Evolutionary conservation across 2,329 filamentous ascomycete species (phyloP).

Genomic region (Septoria linicola): DNA sequence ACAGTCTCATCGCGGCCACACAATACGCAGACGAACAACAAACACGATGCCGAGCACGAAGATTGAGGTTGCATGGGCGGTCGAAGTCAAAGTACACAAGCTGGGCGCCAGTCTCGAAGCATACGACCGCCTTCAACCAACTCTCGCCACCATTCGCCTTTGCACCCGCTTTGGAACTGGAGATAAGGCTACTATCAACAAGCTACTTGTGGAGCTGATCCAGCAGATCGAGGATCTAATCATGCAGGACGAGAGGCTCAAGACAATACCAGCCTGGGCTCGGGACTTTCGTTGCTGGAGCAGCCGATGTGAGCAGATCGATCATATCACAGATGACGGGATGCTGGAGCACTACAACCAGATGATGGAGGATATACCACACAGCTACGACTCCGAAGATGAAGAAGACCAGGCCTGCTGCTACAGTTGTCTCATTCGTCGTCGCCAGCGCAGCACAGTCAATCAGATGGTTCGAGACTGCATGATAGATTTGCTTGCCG

Average conservation of each 20-base stretch:
- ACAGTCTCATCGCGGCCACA: too few species aligned
- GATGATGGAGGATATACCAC: not conserved
- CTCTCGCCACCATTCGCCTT: slow-evolving; percentile 18
- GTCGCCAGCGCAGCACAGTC: not conserved
- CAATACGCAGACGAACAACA: too few species aligned
- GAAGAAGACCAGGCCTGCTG: not conserved
- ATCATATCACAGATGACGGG: not conserved
- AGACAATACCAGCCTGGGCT: not conserved
- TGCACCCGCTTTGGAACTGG: slow-evolving; percentile 27
- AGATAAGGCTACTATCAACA: slow-evolving; percentile 15
- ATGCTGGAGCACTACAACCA: slow-evolving; percentile 1
- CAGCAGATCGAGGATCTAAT: slow-evolving; percentile 19
- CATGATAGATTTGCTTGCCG: not conserved
- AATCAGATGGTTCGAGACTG: not conserved
- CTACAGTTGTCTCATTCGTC: too few species aligned
- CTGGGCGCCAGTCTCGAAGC: slow-evolving; percentile 16
- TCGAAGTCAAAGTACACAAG: slow-evolving; percentile 6
- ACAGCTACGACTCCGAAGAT: not conserved
- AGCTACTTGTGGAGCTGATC: slow-evolving; percentile 25
- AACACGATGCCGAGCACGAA: slow-evolving; percentile 1
- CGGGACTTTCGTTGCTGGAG: slow-evolving; percentile 10
- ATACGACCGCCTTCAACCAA: slow-evolving; percentile 11
- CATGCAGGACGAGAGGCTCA: not conserved
- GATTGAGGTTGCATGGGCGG: slow-evolving; percentile 16
- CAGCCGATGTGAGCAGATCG: not conserved